Evolutionary conservation across 1,284 basidiomycete species (phyloP).

Genomic region (Fomitopsis betulina): DNA sequence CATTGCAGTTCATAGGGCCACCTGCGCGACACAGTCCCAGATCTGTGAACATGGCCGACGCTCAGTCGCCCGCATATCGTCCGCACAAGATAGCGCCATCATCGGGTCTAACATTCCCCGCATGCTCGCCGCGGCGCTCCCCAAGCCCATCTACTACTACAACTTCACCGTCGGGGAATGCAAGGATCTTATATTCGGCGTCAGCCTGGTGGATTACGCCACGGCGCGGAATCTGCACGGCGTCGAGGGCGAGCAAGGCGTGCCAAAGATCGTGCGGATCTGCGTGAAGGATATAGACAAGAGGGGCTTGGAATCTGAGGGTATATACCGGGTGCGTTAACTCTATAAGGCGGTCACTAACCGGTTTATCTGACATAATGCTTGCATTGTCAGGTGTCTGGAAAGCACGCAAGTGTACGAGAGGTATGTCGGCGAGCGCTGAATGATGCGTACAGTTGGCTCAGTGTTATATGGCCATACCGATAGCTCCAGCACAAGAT

Average conservation of each 20-base stretch:
- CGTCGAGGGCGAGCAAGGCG: constrained; percentile 37
- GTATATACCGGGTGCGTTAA: constrained; percentile 71
- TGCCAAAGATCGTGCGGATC: constrained; percentile 82
- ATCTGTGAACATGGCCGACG: constrained; percentile 53
- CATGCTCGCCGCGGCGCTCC: constrained; percentile 56
- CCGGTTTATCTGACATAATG: not conserved
- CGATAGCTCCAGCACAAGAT: constrained; percentile 79
- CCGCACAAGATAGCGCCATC: constrained; percentile 63
- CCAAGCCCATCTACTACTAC: constrained; percentile 67
- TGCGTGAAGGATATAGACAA: constrained; percentile 85
- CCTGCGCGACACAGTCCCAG: constrained; percentile 64
- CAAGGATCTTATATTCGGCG: constrained; percentile 87
- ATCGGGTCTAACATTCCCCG: constrained; percentile 52
- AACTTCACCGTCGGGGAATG: constrained; percentile 88
- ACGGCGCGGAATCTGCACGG: constrained; percentile 75
- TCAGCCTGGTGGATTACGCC: constrained; percentile 89
- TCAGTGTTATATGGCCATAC: not conserved
- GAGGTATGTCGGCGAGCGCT: constrained; percentile 41
- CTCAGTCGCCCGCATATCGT: constrained; percentile 61
- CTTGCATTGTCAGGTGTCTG: constrained; percentile 55
- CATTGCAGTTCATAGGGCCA: constrained; percentile 45
- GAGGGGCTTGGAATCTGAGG: constrained; percentile 78
- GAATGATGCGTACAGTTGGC: not conserved
- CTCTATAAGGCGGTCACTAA: not conserved
- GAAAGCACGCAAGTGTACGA: constrained; percentile 82